phyloP scores from a whole-genome alignment of 371 early-diverging fungal species.

The Furculomyces boomerangus region DNA sequence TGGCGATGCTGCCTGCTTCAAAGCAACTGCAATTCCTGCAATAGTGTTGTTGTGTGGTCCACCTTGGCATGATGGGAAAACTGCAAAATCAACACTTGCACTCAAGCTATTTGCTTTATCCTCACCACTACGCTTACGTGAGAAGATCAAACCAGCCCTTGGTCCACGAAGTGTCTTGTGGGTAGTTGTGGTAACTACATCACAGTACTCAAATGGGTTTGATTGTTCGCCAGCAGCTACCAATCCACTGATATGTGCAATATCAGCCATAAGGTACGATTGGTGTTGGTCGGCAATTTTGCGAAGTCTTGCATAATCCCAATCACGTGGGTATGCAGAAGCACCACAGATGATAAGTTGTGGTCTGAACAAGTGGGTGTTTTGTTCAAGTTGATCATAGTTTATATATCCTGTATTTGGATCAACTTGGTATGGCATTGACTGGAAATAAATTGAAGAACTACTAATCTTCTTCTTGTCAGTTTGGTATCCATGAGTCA shows the following conservation, averaged over 20 bases:
- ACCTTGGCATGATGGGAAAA: conserved; percentile 98
- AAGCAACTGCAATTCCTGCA: conserved; percentile 92
- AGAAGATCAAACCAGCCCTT: conserved; percentile 97
- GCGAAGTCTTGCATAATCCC: conserved; percentile 91
- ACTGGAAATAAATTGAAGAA: conserved; percentile 94
- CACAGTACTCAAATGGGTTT: conserved; percentile 92
- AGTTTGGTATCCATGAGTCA: conserved; percentile 99
- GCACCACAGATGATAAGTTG: conserved; percentile 97
- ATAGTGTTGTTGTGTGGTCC: conserved; percentile 99
- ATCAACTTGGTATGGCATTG: conserved; percentile 93
- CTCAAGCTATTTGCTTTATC: conserved; percentile 72
- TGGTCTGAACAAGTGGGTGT: conserved; percentile 86
- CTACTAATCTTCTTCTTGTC: conserved; percentile 97
- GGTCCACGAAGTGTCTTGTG: conserved; percentile 99
- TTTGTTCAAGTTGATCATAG: conserved; percentile 82
- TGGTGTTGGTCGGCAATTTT: conserved; percentile 80
- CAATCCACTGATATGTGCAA: conserved; percentile 95
- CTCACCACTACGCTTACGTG: conserved; percentile 63
- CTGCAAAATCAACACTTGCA: conserved; percentile 86
- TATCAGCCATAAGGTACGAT: conserved; percentile 95
- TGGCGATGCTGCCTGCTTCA: conserved; percentile 84
- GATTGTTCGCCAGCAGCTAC: conserved; percentile 77
- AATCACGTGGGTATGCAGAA: conserved; percentile 93
- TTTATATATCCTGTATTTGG: conserved; percentile 80
- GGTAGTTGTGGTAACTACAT: conserved; percentile 99